Conservation (phyloP, 768 basidiomycete species). For the Collybia sp. region DNA sequence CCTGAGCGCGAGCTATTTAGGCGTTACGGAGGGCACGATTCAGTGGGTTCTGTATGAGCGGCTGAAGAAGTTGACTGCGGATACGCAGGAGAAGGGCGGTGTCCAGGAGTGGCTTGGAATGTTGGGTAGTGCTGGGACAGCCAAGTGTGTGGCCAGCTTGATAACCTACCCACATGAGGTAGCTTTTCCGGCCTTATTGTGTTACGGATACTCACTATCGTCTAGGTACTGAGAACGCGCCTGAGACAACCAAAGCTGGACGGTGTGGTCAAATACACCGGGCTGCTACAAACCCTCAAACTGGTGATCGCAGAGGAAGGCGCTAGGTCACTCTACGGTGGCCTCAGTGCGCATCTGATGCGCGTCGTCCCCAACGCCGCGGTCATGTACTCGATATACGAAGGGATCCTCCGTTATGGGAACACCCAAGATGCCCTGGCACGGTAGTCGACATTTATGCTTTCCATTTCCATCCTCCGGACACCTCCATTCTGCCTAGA, state of each 20-base stretch:
- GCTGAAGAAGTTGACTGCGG: slow-evolving; percentile 65
- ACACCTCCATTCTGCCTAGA: not conserved
- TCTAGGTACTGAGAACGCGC: slow-evolving; percentile 85
- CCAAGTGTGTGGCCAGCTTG: slow-evolving; percentile 89
- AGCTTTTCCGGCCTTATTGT: slow-evolving; percentile 15
- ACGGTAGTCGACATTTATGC: not conserved
- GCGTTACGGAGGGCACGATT: slow-evolving; percentile 93
- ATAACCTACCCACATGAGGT: slow-evolving; percentile 99
- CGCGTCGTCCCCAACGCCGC: slow-evolving; percentile 96
- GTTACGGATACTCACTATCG: slow-evolving; percentile 3
- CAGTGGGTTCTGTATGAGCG: slow-evolving; percentile 98
- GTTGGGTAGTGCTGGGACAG: slow-evolving; percentile 86
- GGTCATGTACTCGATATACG: slow-evolving; percentile 96
- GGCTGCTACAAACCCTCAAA: slow-evolving; percentile 78
- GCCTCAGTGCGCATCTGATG: slow-evolving; percentile 92
- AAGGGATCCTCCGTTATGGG: slow-evolving; percentile 70
- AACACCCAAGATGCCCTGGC: not conserved
- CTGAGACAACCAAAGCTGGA: slow-evolving; percentile 83
- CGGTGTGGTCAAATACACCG: slow-evolving; percentile 79
- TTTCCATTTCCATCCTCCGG: not conserved
- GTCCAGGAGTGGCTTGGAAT: slow-evolving; percentile 71
- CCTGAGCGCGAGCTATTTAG: slow-evolving; percentile 89
- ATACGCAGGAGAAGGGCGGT: slow-evolving; percentile 51
- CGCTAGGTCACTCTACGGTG: slow-evolving; percentile 79
- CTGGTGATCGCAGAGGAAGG: slow-evolving; percentile 91